Evolutionary conservation across 2,329 filamentous ascomycete genomes (phyloP), one percentile per base, ranked within the genome.

Genomic region (Monosporascus sp.): DNA sequence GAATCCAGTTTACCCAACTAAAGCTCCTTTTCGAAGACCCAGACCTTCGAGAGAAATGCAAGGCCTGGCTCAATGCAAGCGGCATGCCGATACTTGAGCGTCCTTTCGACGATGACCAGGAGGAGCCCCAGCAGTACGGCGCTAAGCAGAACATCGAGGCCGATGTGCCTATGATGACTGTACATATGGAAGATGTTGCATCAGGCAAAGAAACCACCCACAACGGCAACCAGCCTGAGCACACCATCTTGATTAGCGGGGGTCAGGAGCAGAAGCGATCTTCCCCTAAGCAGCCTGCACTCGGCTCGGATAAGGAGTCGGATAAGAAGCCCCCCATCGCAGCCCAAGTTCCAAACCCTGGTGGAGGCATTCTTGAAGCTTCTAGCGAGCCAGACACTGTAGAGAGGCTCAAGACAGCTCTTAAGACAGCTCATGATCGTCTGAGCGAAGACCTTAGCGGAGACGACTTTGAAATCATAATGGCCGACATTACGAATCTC

Each of bases 51-150:
- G 8, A 53, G 6, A 50, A 50, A 38, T 60, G 58, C 36, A 36
- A 25, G 5, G 42, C 27, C 25, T 66, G 64, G 64, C 54, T 65
- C 3, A 44, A 34, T 1, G 54, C 58, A 1, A 63, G 62, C 25
- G 17, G 51, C 6, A 57, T 62, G 49, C 59, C 62, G 4, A 46
- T 54, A 14, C 25, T 36, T 8, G 38, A 22, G 7, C 24, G 24
- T 39, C 34, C 49, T 24, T 17, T 49, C 9, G 25, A 18, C 24
- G 31, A 38, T 20, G 24, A 37, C 24, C 25, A 31, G 3, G 27
- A 31, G 27, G 14, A 14, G 9, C 17, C 38, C 17, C 17, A 41
- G 9, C 5, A 17, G 11, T 7, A 17, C 14, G 8, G 20, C 24
- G 11, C n/a, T 3, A 15, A 25, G 15, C 2, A 22, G n/a, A 46